Evolutionary conservation across 148 eudicot species (phyloP).

Genomic region (Rhododendron vialii): DNA sequence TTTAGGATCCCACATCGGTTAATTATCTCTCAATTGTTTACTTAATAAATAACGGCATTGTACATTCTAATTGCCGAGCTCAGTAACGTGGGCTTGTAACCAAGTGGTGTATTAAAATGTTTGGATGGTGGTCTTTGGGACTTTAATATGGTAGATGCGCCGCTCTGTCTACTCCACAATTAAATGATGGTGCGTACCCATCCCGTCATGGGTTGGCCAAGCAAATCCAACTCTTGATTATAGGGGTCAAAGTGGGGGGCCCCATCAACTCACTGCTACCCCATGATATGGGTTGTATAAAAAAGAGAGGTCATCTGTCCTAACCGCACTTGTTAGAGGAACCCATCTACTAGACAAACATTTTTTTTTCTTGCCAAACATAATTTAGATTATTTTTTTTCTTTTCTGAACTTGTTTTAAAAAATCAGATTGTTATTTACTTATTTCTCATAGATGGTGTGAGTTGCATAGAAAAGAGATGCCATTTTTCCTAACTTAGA

Average conservation of each 20-base stretch:
- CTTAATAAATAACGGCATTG: not conserved
- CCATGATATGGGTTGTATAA: not conserved
- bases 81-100: too few relatives aligned
- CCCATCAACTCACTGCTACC: not conserved
- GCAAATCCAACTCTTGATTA: not conserved
- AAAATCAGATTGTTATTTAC: too few relatives aligned
- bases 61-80: not conserved
- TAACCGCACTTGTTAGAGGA: not conserved
- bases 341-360: not conserved
- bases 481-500: not conserved
- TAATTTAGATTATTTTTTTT: too few relatives aligned
- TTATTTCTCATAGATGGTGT: too few relatives aligned
- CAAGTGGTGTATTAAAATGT: too few relatives aligned
- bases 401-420: too few relatives aligned
- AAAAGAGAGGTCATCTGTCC: not conserved
- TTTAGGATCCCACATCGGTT: too few relatives aligned
- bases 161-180: too few relatives aligned
- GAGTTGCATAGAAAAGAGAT: not conserved
- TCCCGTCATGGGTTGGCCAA: not conserved
- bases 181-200: not conserved
- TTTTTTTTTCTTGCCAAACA: not conserved
- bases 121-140: too few relatives aligned
- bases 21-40: too few relatives aligned
- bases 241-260: not conserved
- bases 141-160: too few relatives aligned